phyloP scores from a whole-genome alignment of 768 basidiomycete genomes.

The Nidularia pulvinata region DNA sequence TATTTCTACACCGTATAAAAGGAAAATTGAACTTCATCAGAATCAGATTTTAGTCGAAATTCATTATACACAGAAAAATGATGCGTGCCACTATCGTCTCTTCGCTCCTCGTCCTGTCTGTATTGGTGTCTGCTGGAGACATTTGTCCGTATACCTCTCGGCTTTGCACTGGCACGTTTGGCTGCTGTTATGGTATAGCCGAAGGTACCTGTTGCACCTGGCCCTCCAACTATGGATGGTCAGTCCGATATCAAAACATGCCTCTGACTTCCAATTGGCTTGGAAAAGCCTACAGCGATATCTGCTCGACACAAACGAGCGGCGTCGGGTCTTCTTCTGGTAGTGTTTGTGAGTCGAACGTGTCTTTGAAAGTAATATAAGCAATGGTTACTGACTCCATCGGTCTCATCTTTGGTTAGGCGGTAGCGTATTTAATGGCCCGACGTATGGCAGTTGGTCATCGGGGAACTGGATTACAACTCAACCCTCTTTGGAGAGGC shows the following conservation, averaged over 20 bases:
- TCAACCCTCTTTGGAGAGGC: not conserved
- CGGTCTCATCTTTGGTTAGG: not conserved
- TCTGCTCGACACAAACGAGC: conserved; percentile 1
- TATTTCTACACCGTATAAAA: too few species aligned
- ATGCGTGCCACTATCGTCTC: too few species aligned
- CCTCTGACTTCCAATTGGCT: not conserved
- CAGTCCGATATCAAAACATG: not conserved
- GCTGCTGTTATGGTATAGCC: not conserved
- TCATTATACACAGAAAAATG: too few species aligned
- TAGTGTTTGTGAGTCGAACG: not conserved
- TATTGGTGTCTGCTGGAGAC: not conserved
- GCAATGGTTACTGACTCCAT: not conserved
- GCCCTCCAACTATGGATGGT: conserved; percentile 1
- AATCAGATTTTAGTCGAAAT: too few species aligned
- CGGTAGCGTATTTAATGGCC: not conserved
- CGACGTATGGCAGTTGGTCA: not conserved
- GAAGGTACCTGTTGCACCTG: not conserved
- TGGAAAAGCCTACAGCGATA: not conserved
- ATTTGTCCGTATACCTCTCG: not conserved
- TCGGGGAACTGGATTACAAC: not conserved
- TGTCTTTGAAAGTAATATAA: not conserved
- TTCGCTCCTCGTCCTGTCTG: not conserved
- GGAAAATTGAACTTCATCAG: too few species aligned
- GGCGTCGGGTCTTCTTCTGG: not conserved
- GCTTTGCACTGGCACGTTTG: not conserved